phyloP scores from a whole-genome alignment of 768 basidiomycete species.

The Polyporus arcularius region DNA sequence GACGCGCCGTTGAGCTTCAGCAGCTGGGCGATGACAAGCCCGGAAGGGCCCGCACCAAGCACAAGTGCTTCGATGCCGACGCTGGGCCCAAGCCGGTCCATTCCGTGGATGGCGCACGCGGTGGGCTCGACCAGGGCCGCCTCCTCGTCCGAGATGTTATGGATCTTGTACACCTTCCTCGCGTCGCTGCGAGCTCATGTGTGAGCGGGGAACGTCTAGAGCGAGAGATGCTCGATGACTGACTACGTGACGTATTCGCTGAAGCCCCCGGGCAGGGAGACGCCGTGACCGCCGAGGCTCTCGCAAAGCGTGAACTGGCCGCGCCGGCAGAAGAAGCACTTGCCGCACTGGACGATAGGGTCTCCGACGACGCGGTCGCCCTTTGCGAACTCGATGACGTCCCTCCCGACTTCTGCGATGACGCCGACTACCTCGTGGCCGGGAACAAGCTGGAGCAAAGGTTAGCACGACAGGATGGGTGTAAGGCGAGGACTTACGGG shows the following conservation, averaged over 20 bases:
- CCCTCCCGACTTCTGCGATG: slow-evolving; percentile 72
- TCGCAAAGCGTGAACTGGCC: slow-evolving; percentile 81
- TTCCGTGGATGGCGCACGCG: too few relatives aligned
- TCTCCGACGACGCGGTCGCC: slow-evolving; percentile 88
- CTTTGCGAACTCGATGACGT: slow-evolving; percentile 71
- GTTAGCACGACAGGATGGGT: too few relatives aligned
- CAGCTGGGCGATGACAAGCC: slow-evolving; percentile 82
- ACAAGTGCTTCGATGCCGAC: too few relatives aligned
- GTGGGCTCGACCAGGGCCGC: too few relatives aligned
- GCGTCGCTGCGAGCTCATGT: too few relatives aligned
- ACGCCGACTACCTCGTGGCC: slow-evolving; percentile 75
- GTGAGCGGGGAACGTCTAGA: too few relatives aligned
- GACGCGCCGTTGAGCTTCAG: slow-evolving; percentile 71
- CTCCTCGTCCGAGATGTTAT: too few relatives aligned
- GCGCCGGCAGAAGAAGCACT: slow-evolving; percentile 84
- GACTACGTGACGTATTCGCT: slow-evolving; percentile 79
- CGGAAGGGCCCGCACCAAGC: slow-evolving; percentile 80
- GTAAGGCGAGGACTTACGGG: neutral
- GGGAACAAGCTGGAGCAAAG: slow-evolving; percentile 54
- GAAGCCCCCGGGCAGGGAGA: slow-evolving; percentile 81
- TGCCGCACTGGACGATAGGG: slow-evolving; percentile 71
- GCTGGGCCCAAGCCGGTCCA: too few relatives aligned
- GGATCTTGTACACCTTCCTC: too few relatives aligned
- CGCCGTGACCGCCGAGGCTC: slow-evolving; percentile 77
- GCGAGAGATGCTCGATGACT: too few relatives aligned